Base-by-base conservation (phyloP, 2,329 filamentous ascomycete genomes). In the Fusarium sp. region DNA sequence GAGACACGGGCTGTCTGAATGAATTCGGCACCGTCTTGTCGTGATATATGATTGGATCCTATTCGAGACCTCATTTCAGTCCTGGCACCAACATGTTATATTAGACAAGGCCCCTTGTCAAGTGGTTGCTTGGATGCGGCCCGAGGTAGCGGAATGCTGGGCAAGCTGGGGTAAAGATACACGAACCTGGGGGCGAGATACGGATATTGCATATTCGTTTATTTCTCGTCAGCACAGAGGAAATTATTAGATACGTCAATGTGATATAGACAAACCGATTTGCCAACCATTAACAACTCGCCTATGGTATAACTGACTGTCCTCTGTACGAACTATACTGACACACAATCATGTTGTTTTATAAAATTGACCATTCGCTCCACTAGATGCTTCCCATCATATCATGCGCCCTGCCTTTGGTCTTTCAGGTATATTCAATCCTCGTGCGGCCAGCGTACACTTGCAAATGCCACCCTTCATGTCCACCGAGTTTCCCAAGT, bases 391-490 rank as follows among this genome's bases (percentile, higher is more conserved):
- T 64, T 74, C 44, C 46, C 69, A 60, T 56, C 58, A 52, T 64
- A 55, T 66, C 57, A 53, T 63, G 61, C 48, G 38, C 53, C 57
- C 59, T 44, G 20, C 32, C 53, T 52, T 40, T 30, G 48, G 44
- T 60, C 62, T 64, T 38, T 42, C 73, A 67, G 73, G 68, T 74
- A 72, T 72, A 74, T 70, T 62, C 65, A 70, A 65, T 63, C 49
- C 55, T 46, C 53, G 69, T 69, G 69, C 64, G 52, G 53, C 60
- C 64, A 72, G 69, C 69, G 69, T 72, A 58, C 69, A 71, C 46
- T 69, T 56, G 41, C 55, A 46, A 45, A 59, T 65, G 50, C 38
- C 61, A 53, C 66, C 44, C 13, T 68, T 46, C 18, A 40, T 55
- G 40, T 56, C 46, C 68, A 42, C 45, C 56, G 37, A 60, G 23